A percentile compares a stretch with the other conserved stretches of the same genome.
These are phyloP conservation scores for Gillenia trifoliata DNA, from an alignment of 306 rosid species.

Conservation along the genomic window DNA sequence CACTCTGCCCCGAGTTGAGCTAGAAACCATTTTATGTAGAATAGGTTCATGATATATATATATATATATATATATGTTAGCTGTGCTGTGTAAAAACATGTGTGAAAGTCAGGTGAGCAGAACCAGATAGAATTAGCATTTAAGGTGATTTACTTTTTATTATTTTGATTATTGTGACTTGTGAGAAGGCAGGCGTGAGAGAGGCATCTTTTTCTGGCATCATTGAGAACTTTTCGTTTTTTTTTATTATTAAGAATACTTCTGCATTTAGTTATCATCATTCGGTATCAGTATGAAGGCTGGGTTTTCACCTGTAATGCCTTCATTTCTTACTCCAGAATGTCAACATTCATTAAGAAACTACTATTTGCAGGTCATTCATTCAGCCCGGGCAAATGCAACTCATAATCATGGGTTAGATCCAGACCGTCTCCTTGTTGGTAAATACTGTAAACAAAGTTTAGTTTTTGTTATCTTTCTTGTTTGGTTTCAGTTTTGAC, in stretches of 20 bases:
- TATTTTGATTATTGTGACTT: neutral
- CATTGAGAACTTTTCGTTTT: neutral
- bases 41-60: neutral
- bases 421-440: constrained; percentile 84
- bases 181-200: neutral
- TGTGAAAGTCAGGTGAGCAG: neutral
- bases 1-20: neutral
- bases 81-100: neutral
- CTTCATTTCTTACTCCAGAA: neutral
- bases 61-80: neutral
- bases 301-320: neutral
- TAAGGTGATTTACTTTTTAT: neutral
- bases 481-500: neutral
- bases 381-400: constrained; percentile 88
- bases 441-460: constrained; percentile 35
- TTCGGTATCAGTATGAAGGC: neutral
- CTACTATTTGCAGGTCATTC: constrained; percentile 61
- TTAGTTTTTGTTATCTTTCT: neutral
- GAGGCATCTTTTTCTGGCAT: neutral
- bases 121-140: neutral
- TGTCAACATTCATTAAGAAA: neutral
- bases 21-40: neutral
- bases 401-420: constrained; percentile 85
- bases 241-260: neutral
- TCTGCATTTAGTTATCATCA: neutral